Base-by-base conservation (phyloP, 2,329 filamentous ascomycete species). In the Diaporthe amygdali region DNA sequence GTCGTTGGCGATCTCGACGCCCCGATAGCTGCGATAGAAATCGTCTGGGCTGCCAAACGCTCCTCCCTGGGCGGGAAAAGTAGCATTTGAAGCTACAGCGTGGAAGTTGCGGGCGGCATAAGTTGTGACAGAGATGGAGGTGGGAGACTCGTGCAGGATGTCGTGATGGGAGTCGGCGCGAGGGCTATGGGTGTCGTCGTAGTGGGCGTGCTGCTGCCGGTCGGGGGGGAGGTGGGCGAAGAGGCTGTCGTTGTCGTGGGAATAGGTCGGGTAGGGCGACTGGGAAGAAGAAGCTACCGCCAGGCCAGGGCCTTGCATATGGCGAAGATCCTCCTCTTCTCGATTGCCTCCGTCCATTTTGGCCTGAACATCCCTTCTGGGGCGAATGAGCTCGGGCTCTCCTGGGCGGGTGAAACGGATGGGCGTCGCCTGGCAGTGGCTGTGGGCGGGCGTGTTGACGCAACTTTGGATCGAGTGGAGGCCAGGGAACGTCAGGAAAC, bases 11-110 rank as follows among this genome's bases (percentile, higher is more conserved):
- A 79, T 74, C 72, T 82, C 80, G 68, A 79, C 76, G 76, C 79
- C 80, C 76, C 81, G 82, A 76, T 86, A 87, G 78, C 82, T 84
- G 75, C 84, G 85, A 80, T 89, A 89, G 79, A 88, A 89, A 78
- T 87, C 83, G 84, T 88, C 86, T 75, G 87, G 86, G 76, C 87
- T 84, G 80, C 84, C 78, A 76, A 82, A 73, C 76, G 81, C 81
- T 78, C 81, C 67, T 66, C 68, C 73, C 54, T 69, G 63, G 51
- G 41, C 69, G 56, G 66, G 70, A 72, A 71, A 74, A 71, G 78
- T 76, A 73, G 81, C 78, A 78, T 83, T 82, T 77, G 81, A 80
- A 76, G 81, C 77, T 74, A 78, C 79, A 74, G 82, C 80, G 72
- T 81, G 77, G 51, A 76, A 76, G 76, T 83, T 83, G 72, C 76